phyloP scores from a whole-genome alignment of 345 rosid species.

The Salix viminalis region DNA sequence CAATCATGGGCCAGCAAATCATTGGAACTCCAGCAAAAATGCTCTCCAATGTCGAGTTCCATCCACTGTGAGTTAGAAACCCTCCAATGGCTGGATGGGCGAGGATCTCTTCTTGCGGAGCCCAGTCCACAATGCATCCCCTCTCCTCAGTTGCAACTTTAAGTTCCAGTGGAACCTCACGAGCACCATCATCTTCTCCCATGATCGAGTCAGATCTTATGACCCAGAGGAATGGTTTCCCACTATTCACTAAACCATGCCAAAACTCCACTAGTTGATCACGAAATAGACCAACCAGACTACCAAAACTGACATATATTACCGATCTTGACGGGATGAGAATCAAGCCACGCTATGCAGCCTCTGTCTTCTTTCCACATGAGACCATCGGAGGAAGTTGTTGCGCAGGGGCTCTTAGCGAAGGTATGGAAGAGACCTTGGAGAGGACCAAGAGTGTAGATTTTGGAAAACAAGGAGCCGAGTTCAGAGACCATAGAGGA shows the following conservation, averaged over 20 bases:
- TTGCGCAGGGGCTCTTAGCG: too few relatives aligned
- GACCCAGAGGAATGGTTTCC: constrained; percentile 26
- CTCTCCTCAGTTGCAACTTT: not conserved
- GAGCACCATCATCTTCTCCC: not conserved
- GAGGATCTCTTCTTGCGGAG: constrained; percentile 23
- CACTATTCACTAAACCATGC: constrained; percentile 18
- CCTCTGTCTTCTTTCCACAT: constrained; percentile 7
- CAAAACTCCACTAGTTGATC: constrained; percentile 21
- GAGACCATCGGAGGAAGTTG: not conserved
- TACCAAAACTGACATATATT: constrained; percentile 12
- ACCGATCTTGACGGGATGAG: not conserved
- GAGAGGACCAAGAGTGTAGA: not conserved
- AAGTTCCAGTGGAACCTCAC: not conserved
- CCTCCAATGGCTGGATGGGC: constrained; percentile 36
- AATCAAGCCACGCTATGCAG: constrained; percentile 24
- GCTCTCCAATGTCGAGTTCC: constrained; percentile 21
- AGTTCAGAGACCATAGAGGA: not conserved
- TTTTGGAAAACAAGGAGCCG: not conserved
- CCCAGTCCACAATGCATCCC: constrained; percentile 21
- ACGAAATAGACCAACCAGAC: not conserved
- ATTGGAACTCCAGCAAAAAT: constrained; percentile 32
- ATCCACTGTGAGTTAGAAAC: constrained; percentile 26
- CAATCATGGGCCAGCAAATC: constrained; percentile 37
- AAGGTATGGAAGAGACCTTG: not conserved
- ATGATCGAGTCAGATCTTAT: constrained; percentile 3